Conservation (phyloP, 768 basidiomycete species). For the Pleurotus pulmonarius region DNA sequence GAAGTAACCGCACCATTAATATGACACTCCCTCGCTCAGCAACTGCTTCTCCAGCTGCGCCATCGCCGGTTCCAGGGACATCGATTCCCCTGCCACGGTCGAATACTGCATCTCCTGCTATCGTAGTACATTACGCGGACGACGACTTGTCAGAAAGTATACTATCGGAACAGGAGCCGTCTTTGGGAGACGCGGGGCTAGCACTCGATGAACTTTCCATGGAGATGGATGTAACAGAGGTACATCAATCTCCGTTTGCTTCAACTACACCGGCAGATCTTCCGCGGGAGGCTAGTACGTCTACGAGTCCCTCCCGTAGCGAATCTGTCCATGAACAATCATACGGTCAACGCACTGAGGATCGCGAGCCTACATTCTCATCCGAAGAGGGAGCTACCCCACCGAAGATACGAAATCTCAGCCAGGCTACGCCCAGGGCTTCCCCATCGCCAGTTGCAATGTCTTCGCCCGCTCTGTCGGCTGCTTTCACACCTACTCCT, state of each 20-base stretch:
- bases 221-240: conserved; percentile 50
- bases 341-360: conserved; percentile 12
- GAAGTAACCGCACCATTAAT: conserved; percentile 43
- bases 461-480: conserved; percentile 54
- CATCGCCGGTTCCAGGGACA: conserved; percentile 44
- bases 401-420: conserved; percentile 25
- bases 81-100: conserved; percentile 52
- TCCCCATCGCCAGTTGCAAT: conserved; percentile 31
- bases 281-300: background rate
- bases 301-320: conserved; percentile 5
- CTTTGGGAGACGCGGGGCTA: conserved; percentile 5
- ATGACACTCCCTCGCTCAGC: background rate
- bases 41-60: conserved; percentile 27
- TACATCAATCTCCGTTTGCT: conserved; percentile 37
- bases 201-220: conserved; percentile 5
- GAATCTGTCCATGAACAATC: conserved; percentile 14
- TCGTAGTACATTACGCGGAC: conserved; percentile 22
- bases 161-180: conserved; percentile 8
- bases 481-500: conserved; percentile 67
- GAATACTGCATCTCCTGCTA: conserved; percentile 43
- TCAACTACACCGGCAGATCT: conserved; percentile 10
- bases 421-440: conserved; percentile 26
- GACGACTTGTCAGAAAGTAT: conserved; percentile 9
- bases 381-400: conserved; percentile 46
- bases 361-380: conserved; percentile 64